A percentile compares a stretch with the other conserved stretches of the same genome.
Evolutionary conservation across 805 yeast species (phyloP).

Genomic region (Jamesozyma piceae): DNA sequence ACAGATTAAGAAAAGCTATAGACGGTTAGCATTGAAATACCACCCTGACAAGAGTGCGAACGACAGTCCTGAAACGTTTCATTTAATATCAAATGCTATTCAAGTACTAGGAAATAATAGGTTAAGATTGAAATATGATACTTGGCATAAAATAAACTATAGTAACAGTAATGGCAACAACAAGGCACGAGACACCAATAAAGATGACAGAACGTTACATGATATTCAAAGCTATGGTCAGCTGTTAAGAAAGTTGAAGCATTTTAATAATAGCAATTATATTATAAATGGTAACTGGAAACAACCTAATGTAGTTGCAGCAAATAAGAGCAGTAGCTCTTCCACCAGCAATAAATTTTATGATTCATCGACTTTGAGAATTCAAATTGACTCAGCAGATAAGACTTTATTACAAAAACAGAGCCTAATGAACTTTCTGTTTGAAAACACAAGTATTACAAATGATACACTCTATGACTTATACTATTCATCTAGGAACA

Average conservation of each 20-base stretch:
- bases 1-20: slow-evolving; percentile 13
- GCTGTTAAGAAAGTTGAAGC: slow-evolving; percentile 20
- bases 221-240: slow-evolving; percentile 22
- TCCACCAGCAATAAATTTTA: not conserved
- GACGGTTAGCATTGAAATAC: slow-evolving; percentile 17
- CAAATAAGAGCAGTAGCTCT: not conserved
- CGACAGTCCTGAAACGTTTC: slow-evolving; percentile 16
- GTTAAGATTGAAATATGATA: slow-evolving; percentile 17
- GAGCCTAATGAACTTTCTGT: not conserved
- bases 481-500: slow-evolving; percentile 17
- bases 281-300: slow-evolving; percentile 18
- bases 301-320: not conserved
- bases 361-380: slow-evolving; percentile 11
- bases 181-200: not conserved
- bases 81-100: slow-evolving; percentile 21
- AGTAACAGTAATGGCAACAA: not conserved
- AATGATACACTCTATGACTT: slow-evolving; percentile 4
- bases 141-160: slow-evolving; percentile 8
- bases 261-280: slow-evolving; percentile 15
- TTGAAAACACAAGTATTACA: not conserved
- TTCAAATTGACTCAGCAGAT: slow-evolving; percentile 8
- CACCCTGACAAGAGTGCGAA: slow-evolving; percentile 24
- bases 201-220: not conserved
- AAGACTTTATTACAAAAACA: not conserved
- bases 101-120: slow-evolving; percentile 16